Evolutionary conservation across 768 basidiomycete species (phyloP).

Genomic region (Phlegmacium glaucopus): DNA sequence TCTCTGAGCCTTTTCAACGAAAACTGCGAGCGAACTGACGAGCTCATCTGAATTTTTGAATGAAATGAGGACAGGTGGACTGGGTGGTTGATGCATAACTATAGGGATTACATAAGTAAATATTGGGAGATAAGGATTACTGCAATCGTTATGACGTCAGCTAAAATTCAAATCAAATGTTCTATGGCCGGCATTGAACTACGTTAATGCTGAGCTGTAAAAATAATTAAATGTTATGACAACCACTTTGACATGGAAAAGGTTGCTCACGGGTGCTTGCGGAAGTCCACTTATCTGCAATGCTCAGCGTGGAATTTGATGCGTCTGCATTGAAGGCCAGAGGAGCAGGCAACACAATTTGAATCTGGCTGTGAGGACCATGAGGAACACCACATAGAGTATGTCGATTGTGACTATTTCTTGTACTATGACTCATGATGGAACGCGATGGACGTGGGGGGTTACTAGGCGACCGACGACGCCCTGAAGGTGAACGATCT

Average conservation of each 20-base stretch:
- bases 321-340: conserved; percentile 35
- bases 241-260: not conserved
- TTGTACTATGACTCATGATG: conserved; percentile 31
- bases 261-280: conserved; percentile 7
- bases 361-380: conserved; percentile 52
- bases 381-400: conserved; percentile 60
- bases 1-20: conserved; percentile 83
- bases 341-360: conserved; percentile 68
- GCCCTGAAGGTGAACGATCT: conserved; percentile 9
- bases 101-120: conserved; percentile 24
- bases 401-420: conserved; percentile 25
- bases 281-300: conserved; percentile 26
- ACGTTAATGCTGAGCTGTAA: too few relatives aligned
- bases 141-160: conserved; percentile 11
- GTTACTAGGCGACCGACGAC: conserved; percentile 6
- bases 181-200: too few relatives aligned
- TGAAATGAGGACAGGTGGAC: conserved; percentile 66
- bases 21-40: conserved; percentile 66
- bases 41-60: conserved; percentile 60
- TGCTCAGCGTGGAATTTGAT: conserved; percentile 6
- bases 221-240: too few relatives aligned
- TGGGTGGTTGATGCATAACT: conserved; percentile 51
- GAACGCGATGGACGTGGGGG: conserved; percentile 28
- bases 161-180: too few relatives aligned
- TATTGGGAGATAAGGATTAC: conserved; percentile 1